phyloP scores from a whole-genome alignment of 495 filamentous ascomycete genomes.

The Parmelia sp. region DNA sequence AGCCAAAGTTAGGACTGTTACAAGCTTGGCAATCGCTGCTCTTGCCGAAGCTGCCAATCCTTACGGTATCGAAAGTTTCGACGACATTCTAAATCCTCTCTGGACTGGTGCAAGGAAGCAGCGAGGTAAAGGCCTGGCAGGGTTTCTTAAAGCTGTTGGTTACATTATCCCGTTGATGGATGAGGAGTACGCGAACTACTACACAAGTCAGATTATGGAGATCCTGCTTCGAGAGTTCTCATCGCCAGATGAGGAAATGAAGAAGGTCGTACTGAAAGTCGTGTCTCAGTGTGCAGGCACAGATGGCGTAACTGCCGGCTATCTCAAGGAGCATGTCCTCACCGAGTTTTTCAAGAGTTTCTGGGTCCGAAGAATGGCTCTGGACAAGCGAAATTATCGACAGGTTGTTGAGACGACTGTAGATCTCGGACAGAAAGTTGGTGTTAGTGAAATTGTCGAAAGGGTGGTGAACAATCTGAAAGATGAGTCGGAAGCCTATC shows the following conservation, averaged over 20 bases:
- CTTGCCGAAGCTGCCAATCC: conserved; percentile 95
- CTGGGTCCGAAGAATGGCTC: conserved; percentile 94
- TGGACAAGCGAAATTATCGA: conserved; percentile 93
- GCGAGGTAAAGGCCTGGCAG: conserved; percentile 89
- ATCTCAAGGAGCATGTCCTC: conserved; percentile 90
- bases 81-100: conserved; percentile 92
- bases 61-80: conserved; percentile 98
- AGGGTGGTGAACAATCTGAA: conserved; percentile 91
- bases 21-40: conserved; percentile 89
- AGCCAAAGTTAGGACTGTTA: conserved; percentile 93
- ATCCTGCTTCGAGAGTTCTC: conserved; percentile 93
- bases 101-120: conserved; percentile 93
- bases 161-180: conserved; percentile 99
- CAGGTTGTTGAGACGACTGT: conserved; percentile 98
- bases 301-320: conserved; percentile 87
- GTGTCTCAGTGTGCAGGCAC: conserved; percentile 95
- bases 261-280: conserved; percentile 96
- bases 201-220: conserved; percentile 97
- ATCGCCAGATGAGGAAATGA: conserved; percentile 99
- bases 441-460: conserved; percentile 89
- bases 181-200: conserved; percentile 99
- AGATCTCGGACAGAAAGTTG: conserved; percentile 94
- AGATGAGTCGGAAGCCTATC: conserved; percentile 95
- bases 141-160: conserved; percentile 94
- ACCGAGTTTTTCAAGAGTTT: conserved; percentile 98